Evolutionary conservation across 495 filamentous ascomycete genomes (phyloP).

Genomic region (Astrothelium macrocarpum): DNA sequence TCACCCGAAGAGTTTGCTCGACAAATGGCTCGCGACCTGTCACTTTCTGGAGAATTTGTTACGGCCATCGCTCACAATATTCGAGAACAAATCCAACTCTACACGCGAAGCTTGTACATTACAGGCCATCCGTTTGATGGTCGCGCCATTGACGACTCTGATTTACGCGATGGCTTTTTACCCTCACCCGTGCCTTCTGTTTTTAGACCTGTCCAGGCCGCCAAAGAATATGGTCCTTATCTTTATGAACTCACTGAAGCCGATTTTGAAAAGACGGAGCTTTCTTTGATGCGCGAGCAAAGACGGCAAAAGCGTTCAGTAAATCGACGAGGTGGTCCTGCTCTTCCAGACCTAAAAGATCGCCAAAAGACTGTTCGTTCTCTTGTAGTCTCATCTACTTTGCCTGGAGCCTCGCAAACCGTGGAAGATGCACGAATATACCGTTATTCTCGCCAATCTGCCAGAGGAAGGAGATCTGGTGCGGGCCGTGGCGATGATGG

Average conservation of each 20-base stretch:
- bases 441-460: conserved; percentile 52
- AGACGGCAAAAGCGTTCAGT: conserved; percentile 89
- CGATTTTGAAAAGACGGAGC: conserved; percentile 82
- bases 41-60: conserved; percentile 88
- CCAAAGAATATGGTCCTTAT: conserved; percentile 86
- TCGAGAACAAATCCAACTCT: conserved; percentile 87
- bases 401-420: conserved; percentile 72
- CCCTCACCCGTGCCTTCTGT: conserved; percentile 71
- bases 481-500: conserved; percentile 50
- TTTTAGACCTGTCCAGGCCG: conserved; percentile 80
- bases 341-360: conserved; percentile 90
- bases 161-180: conserved; percentile 75
- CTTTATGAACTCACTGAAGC: conserved; percentile 84
- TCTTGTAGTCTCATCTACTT: conserved; percentile 76
- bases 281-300: conserved; percentile 86
- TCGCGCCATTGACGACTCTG: conserved; percentile 81
- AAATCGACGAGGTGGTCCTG: conserved; percentile 87
- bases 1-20: conserved; percentile 88
- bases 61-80: conserved; percentile 97
- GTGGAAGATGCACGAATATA: conserved; percentile 80
- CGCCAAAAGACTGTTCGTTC: conserved; percentile 84
- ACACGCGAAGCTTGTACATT: conserved; percentile 86
- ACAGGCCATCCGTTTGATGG: conserved; percentile 92
- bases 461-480: conserved; percentile 43
- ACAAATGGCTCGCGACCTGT: conserved; percentile 82